Conservation (phyloP, 352 stramenopile species). For the Pythium insidiosum region DNA sequence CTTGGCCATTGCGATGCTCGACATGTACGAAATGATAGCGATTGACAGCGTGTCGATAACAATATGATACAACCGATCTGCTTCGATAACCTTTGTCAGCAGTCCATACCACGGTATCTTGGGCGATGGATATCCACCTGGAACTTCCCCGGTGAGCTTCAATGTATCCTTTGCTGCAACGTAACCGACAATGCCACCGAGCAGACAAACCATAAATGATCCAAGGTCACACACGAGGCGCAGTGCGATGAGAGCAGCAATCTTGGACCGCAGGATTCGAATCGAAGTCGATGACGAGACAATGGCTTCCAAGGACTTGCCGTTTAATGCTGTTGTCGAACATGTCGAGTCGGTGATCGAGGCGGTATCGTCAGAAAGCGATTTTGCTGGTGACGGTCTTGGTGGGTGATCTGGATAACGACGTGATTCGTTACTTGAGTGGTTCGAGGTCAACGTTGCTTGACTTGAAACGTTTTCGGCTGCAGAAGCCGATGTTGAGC, state of each 20-base stretch:
- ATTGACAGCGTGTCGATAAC: slow-evolving; percentile 68
- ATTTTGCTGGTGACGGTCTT: slow-evolving; percentile 46
- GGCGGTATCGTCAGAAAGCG: slow-evolving; percentile 15
- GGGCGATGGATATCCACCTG: slow-evolving; percentile 49
- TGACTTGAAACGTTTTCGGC: neutral
- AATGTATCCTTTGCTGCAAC: slow-evolving; percentile 35
- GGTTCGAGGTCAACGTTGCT: neutral
- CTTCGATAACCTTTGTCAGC: slow-evolving; percentile 28
- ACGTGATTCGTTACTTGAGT: slow-evolving; percentile 22
- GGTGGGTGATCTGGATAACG: no score
- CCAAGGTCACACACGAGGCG: slow-evolving; percentile 46
- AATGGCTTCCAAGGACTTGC: slow-evolving; percentile 18
- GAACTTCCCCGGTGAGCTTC: slow-evolving; percentile 61
- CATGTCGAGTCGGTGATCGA: slow-evolving; percentile 33
- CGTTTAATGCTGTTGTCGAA: slow-evolving; percentile 42
- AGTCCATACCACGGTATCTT: slow-evolving; percentile 47
- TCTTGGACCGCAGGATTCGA: slow-evolving; percentile 36
- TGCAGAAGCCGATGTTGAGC: no score
- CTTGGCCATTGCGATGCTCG: slow-evolving; percentile 86
- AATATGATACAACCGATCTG: slow-evolving; percentile 44
- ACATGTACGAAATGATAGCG: slow-evolving; percentile 86
- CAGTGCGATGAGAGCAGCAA: slow-evolving; percentile 29
- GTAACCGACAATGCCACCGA: slow-evolving; percentile 51
- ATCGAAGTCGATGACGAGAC: slow-evolving; percentile 25
- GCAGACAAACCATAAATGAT: slow-evolving; percentile 61